Evolutionary conservation across 768 basidiomycete genomes (phyloP).

Genomic region (Phylloporus scabripes): DNA sequence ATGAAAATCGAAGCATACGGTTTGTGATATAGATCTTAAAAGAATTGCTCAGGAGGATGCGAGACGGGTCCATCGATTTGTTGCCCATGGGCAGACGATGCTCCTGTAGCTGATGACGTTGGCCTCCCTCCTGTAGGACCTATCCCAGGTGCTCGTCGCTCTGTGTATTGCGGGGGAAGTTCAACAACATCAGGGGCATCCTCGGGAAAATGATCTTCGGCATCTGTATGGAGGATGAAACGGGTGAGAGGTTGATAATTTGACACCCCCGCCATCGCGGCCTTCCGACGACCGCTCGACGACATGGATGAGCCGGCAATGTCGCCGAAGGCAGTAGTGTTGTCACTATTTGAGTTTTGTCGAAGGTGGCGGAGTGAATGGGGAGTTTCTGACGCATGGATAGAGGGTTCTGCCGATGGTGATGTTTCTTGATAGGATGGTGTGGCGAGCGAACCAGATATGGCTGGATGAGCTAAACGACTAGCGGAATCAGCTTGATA

Average conservation of each 20-base stretch:
- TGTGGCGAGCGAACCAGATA: neutral
- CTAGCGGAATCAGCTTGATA: constrained; percentile 21
- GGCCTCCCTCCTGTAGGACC: constrained; percentile 9
- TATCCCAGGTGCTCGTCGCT: constrained; percentile 33
- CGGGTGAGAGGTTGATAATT: constrained; percentile 41
- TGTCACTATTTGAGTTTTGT: constrained; percentile 18
- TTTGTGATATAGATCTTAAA: neutral
- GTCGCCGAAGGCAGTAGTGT: constrained; percentile 17
- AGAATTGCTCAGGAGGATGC: constrained; percentile 9
- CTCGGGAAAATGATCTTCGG: constrained; percentile 47
- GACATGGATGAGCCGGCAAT: constrained; percentile 20
- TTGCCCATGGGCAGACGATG: constrained; percentile 8
- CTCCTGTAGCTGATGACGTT: constrained; percentile 6
- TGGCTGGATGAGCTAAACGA: constrained; percentile 12
- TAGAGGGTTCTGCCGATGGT: constrained; percentile 5
- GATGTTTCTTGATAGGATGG: constrained; percentile 6
- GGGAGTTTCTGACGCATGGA: constrained; percentile 5
- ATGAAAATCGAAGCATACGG: neutral
- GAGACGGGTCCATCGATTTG: constrained; percentile 1
- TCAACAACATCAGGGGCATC: constrained; percentile 55
- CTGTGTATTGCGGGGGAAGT: constrained; percentile 70
- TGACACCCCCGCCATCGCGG: constrained; percentile 45
- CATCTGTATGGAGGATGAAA: constrained; percentile 65
- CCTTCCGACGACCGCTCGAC: constrained; percentile 48
- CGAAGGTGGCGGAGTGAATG: constrained; percentile 13